Conservation (phyloP, 148 eudicot genomes). For the Silene latifolia region DNA sequence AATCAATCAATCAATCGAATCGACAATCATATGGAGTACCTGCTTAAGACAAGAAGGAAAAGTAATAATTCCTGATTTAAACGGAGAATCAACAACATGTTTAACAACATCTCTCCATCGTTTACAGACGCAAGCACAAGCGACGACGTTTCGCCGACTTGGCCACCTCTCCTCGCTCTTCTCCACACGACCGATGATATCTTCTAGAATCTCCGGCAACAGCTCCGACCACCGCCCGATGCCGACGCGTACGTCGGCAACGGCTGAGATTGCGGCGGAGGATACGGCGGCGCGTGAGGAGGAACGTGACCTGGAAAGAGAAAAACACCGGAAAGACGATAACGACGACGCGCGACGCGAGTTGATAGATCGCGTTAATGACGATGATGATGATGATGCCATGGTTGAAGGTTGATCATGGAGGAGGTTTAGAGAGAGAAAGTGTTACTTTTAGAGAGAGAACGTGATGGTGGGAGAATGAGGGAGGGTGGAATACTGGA, state of each 20-base stretch:
- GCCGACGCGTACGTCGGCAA: neutral
- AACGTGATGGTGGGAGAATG: neutral
- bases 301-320: slow-evolving; percentile 46
- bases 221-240: slow-evolving; percentile 48
- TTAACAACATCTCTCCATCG: slow-evolving; percentile 65
- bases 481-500: neutral
- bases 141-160: slow-evolving; percentile 58
- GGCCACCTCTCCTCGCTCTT: slow-evolving; percentile 81
- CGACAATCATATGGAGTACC: slow-evolving; percentile 31
- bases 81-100: slow-evolving; percentile 46
- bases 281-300: slow-evolving; percentile 22
- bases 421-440: neutral
- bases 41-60: slow-evolving; percentile 86
- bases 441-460: neutral
- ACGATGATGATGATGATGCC: slow-evolving; percentile 23
- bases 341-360: slow-evolving; percentile 39
- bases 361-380: slow-evolving; percentile 51
- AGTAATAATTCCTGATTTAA: slow-evolving; percentile 53
- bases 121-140: slow-evolving; percentile 74
- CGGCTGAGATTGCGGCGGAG: neutral
- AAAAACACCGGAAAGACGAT: slow-evolving; percentile 40
- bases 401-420: slow-evolving; percentile 11
- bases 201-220: slow-evolving; percentile 74
- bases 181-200: slow-evolving; percentile 71
- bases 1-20: neutral